phyloP scores from a whole-genome alignment of 768 basidiomycete genomes.

The Amanita brunnescens region DNA sequence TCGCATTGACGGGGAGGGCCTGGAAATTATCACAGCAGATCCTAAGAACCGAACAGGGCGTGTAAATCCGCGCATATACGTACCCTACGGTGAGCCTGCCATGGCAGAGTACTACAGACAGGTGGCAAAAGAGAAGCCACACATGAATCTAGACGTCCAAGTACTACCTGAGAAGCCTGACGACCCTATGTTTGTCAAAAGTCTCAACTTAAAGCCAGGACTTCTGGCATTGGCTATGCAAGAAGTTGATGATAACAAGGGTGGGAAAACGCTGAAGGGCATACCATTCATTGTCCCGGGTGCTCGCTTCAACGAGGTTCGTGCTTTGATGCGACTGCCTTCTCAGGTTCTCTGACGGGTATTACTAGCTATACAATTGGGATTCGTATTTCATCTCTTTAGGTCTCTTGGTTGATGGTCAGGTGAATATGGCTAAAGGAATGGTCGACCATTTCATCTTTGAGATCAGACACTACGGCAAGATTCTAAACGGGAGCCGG shows the following conservation, averaged over 20 bases:
- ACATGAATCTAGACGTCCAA: slow-evolving; percentile 89
- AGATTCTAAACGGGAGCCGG: slow-evolving; percentile 93
- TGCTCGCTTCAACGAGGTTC: slow-evolving; percentile 86
- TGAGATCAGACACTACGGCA: slow-evolving; percentile 96
- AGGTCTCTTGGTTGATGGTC: slow-evolving; percentile 90
- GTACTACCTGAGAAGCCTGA: slow-evolving; percentile 83
- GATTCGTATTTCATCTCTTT: slow-evolving; percentile 93
- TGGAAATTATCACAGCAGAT: slow-evolving; percentile 96
- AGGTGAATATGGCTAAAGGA: slow-evolving; percentile 90
- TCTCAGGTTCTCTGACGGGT: slow-evolving; percentile 5
- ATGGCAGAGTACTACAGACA: slow-evolving; percentile 95
- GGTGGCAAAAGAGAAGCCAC: slow-evolving; percentile 87
- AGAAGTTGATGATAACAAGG: slow-evolving; percentile 70
- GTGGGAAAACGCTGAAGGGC: slow-evolving; percentile 78
- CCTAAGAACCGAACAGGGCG: slow-evolving; percentile 94
- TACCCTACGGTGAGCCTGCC: slow-evolving; percentile 85
- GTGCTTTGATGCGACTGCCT: slow-evolving; percentile 14
- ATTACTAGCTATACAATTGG: slow-evolving; percentile 79
- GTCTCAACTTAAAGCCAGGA: slow-evolving; percentile 89
- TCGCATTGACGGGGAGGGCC: slow-evolving; percentile 92
- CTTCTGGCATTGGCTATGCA: slow-evolving; percentile 95
- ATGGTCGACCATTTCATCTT: slow-evolving; percentile 99
- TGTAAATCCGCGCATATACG: slow-evolving; percentile 87
- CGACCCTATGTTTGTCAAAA: slow-evolving; percentile 84
- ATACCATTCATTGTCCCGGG: slow-evolving; percentile 98